These are phyloP conservation scores for Curvularia sp. DNA, from an alignment of 2,329 filamentous ascomycete genomes.

Conservation along the genomic window DNA sequence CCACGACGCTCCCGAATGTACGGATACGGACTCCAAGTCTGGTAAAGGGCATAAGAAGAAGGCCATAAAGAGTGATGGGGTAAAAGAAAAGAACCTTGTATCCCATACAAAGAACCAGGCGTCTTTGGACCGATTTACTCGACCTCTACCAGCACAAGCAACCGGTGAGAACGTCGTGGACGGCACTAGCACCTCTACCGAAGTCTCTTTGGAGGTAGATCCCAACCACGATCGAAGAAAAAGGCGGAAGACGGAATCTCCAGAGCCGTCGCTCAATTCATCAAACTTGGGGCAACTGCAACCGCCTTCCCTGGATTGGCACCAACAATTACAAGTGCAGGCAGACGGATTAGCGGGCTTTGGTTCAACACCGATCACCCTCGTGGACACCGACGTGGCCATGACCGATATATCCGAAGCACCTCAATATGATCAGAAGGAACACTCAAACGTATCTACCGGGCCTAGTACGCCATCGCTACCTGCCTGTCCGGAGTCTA, in stretches of 20 bases:
- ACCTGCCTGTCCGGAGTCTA: background rate
- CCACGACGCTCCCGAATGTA: conserved; percentile 31
- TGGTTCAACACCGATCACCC: background rate
- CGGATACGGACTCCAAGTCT: conserved; percentile 23
- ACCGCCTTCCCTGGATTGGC: conserved; percentile 30
- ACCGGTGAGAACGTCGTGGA: background rate
- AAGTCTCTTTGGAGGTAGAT: conserved; percentile 37
- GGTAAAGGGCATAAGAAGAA: conserved; percentile 34
- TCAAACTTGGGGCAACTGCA: background rate
- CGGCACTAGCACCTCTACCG: conserved; percentile 6
- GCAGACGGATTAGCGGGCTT: conserved; percentile 16
- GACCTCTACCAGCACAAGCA: conserved; percentile 12
- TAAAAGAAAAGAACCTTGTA: conserved; percentile 24
- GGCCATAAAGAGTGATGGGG: conserved; percentile 29
- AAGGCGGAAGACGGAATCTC: conserved; percentile 49
- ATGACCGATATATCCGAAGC: conserved; percentile 14
- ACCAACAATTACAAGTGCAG: conserved; percentile 40
- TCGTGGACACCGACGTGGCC: background rate
- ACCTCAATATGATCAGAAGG: background rate
- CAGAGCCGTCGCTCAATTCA: conserved; percentile 14
- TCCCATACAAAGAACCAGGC: conserved; percentile 32
- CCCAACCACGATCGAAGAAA: conserved; percentile 46
- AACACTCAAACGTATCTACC: conserved; percentile 5
- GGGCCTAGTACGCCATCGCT: conserved; percentile 3
- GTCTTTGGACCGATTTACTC: conserved; percentile 40